Base-by-base conservation (phyloP, 108 stramenopile species). In the Ochromonas danica region DNA sequence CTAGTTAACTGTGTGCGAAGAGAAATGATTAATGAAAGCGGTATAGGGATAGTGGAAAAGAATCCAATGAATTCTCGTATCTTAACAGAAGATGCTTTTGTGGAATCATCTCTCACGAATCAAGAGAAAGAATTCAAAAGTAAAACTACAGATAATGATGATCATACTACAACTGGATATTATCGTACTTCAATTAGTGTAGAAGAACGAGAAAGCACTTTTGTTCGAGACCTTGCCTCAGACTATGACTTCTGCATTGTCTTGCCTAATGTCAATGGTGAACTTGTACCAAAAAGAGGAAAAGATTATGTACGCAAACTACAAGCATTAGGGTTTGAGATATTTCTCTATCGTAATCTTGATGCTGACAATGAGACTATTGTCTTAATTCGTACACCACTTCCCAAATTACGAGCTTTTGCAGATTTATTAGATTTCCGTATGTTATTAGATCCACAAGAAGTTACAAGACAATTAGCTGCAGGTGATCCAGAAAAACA, bases 171-270 rank as follows among this genome's bases (percentile, higher is more conserved):
- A n/a, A n/a, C n/a, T n/a, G n/a, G n/a, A n/a, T n/a, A n/a, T n/a
- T n/a, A n/a, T n/a, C n/a, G n/a, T n/a, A n/a, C n/a, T n/a, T n/a
- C n/a, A n/a, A n/a, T n/a, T n/a, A n/a, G n/a, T n/a, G n/a, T n/a
- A n/a, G n/a, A n/a, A n/a, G n/a, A n/a, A n/a, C n/a, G n/a, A n/a
- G n/a, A n/a, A n/a, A n/a, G n/a, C n/a, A n/a, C n/a, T n/a, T n/a
- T n/a, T n/a, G n/a, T n/a, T n/a, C n/a, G n/a, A 67, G 63, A 67
- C 25, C 63, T 67, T 10, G 63, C 63, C 30, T 6, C 6, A 3
- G 30, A 67, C 17, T 75, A 75, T 25, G 72, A 75, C 25, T 60
- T 75, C 40, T 75, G 72, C 40, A 57, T 75, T 41, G 72, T 75
- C 10, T 60, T 75, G 28, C 72, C 72, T 75, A 3, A 35, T 14